These are phyloP conservation scores for Sarocladiaceae sp. DNA, from an alignment of 2,329 filamentous ascomycete genomes.

Conservation along the genomic window DNA sequence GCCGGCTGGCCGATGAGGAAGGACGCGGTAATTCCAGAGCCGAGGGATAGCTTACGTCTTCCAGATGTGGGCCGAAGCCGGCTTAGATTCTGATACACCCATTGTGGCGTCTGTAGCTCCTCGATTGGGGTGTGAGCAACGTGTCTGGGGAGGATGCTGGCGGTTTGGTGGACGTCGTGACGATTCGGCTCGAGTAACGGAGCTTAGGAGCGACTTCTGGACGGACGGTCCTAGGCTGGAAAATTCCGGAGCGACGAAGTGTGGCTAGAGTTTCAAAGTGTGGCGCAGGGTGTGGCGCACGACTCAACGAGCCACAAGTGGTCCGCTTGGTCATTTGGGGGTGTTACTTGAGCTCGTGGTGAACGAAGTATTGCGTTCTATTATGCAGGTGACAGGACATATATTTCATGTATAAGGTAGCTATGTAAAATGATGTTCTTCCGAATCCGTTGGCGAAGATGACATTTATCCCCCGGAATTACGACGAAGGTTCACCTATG, in stretches of 20 bases:
- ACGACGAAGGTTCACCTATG: no score
- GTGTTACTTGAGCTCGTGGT: no score
- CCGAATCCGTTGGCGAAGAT: no score
- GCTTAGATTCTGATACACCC: constrained; percentile 53
- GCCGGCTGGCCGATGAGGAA: background rate
- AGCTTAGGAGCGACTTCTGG: constrained; percentile 6
- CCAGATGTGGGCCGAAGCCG: constrained; percentile 40
- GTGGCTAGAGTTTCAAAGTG: constrained; percentile 4
- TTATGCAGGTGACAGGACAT: no score
- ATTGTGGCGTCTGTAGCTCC: constrained; percentile 26
- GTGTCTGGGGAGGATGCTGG: background rate
- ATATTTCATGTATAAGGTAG: no score
- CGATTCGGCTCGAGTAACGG: constrained; percentile 12
- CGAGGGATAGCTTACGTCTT: constrained; percentile 41
- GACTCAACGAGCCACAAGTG: no score
- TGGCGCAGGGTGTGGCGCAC: constrained; percentile 8
- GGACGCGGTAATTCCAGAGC: background rate
- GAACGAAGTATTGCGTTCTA: no score
- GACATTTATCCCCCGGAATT: no score
- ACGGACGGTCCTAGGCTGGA: background rate
- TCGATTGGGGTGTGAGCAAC: constrained; percentile 20
- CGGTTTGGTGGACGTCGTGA: background rate
- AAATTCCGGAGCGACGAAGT: constrained; percentile 5
- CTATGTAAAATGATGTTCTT: no score
- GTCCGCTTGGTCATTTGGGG: no score